phyloP scores from a whole-genome alignment of 1,284 basidiomycete species.

The Cryptococcus sp. region DNA sequence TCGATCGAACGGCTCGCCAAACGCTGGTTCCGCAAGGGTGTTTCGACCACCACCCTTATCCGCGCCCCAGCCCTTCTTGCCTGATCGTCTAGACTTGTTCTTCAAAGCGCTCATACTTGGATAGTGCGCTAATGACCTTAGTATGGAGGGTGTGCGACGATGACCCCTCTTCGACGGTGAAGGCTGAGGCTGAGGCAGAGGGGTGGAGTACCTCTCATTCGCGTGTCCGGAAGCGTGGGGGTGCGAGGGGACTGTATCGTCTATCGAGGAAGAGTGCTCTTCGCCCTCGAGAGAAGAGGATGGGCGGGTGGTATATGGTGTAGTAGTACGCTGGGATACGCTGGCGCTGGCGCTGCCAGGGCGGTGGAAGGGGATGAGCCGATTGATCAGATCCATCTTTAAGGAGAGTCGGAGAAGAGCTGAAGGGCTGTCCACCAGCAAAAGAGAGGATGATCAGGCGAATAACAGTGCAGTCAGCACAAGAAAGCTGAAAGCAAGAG shows the following conservation, averaged over 20 bases:
- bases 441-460: background rate
- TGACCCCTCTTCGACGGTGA: slow-evolving; percentile 3
- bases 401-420: background rate
- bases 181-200: background rate
- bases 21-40: slow-evolving; percentile 1
- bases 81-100: slow-evolving; percentile 17
- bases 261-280: background rate
- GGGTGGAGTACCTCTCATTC: background rate
- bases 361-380: slow-evolving; percentile 23
- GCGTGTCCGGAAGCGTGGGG: slow-evolving; percentile 7
- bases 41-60: background rate
- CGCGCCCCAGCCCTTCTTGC: slow-evolving; percentile 9
- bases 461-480: background rate
- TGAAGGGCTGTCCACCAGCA: background rate
- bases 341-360: slow-evolving; percentile 8
- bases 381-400: slow-evolving; percentile 24
- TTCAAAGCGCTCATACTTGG: slow-evolving; percentile 36
- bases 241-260: background rate
- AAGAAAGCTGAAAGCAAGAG: background rate
- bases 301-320: slow-evolving; percentile 5
- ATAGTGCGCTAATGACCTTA: slow-evolving; percentile 38
- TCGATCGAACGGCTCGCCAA: background rate
- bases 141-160: slow-evolving; percentile 30
- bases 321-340: slow-evolving; percentile 7
- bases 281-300: slow-evolving; percentile 18